Evolutionary conservation across 106 monocot genomes (phyloP), one percentile per base, ranked within the genome.

Genomic region (Dendrobium officinale): DNA sequence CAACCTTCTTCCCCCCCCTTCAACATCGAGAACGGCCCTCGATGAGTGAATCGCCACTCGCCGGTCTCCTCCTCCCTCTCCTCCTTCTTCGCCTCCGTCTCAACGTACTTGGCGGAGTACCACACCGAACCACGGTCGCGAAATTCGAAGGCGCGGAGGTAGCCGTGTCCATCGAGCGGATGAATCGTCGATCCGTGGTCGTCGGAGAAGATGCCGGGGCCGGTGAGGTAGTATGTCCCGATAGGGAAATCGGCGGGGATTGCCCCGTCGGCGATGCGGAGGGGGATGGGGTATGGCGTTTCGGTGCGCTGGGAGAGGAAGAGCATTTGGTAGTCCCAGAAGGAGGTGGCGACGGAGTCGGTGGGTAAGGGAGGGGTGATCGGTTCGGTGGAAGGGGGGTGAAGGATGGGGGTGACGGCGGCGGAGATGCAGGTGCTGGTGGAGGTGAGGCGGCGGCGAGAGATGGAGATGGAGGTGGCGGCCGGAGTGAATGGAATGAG

Each of bases 81-180:
- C 88, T 94, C 92, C 76, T 31, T 29, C 80, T 79, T 75, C 51
- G 94, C 97, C 83, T 76, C 86, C 31, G 90, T 97, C 64, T 79
- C 86, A 6, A 97, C 86, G 85, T 92, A 97, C 84, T 83, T 79
- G 22, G 97, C 97, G 13, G 86, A 67, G 88, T 92, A 97, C 31
- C 45, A 22, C 31, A 88, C 92, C 4, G 10, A 74, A 17, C 78
- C 64, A 1, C 78, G 79, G 61, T 20, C 37, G n/a, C 16, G 45
- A 89, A 97, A 91, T 17, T 82, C 75, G 84, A 97, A 97, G 16
- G 94, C 75, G 17, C 97, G 92, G 43, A 97, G 92, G 81, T 97
- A 97, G 7, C 94, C 97, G 79, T 97, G 96, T 16, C 96, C 96
- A 79, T 97, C 96, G 20, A 97, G 89, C 9, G 96, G 96, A 85